Conservation (phyloP, 202 grass and related monocot species). For the Carex arenaria region DNA sequence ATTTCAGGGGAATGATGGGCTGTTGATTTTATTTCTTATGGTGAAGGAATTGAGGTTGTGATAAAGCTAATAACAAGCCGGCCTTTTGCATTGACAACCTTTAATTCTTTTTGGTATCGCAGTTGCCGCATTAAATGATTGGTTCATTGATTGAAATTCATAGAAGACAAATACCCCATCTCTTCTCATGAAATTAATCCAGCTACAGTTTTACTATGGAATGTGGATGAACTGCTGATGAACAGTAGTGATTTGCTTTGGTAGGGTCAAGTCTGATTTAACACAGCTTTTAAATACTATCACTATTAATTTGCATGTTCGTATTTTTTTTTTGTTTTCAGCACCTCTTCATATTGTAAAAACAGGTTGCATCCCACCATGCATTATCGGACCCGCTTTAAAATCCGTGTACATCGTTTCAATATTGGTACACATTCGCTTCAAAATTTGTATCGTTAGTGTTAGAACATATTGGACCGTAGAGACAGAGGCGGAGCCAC, state of each 20-base stretch:
- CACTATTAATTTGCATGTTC: not conserved
- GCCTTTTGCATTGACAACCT: slow-evolving; percentile 44
- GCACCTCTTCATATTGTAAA: too few species aligned
- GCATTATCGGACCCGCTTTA: too few species aligned
- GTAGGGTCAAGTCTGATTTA: not conserved
- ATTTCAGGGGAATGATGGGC: slow-evolving; percentile 60
- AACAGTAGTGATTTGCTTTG: not conserved
- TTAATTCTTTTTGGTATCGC: not conserved
- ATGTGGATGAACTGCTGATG: slow-evolving; percentile 5
- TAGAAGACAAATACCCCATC: slow-evolving; percentile 26
- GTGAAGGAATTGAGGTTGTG: slow-evolving; percentile 34
- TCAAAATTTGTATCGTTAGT: too few species aligned
- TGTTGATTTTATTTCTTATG: slow-evolving; percentile 43
- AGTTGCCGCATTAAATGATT: slow-evolving; percentile 46
- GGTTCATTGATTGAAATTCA: slow-evolving; percentile 59
- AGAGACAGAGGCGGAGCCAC: too few species aligned
- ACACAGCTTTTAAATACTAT: not conserved
- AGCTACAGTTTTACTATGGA: not conserved
- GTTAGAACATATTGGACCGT: too few species aligned
- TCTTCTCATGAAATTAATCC: not conserved
- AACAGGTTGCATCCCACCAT: too few species aligned
- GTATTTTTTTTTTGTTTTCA: not conserved
- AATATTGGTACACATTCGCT: too few species aligned
- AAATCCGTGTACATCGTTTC: too few species aligned
- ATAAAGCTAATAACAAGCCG: slow-evolving; percentile 38